Evolutionary conservation across 495 filamentous ascomycete species (phyloP).

Genomic region (Venustampulla echinocandica): DNA sequence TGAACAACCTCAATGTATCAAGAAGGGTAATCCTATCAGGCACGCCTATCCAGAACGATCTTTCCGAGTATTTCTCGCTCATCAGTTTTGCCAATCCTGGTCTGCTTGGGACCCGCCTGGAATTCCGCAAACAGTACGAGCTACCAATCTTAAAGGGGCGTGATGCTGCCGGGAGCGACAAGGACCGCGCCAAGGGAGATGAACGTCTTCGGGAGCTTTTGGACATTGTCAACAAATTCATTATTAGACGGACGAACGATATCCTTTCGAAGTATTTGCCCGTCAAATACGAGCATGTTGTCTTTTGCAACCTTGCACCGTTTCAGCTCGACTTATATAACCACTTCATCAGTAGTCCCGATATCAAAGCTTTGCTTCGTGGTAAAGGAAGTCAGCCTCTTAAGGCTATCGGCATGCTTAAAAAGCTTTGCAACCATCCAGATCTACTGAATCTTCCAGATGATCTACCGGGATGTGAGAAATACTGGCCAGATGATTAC

Average conservation of each 20-base stretch:
- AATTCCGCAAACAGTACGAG: slow-evolving; percentile 94
- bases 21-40: slow-evolving; percentile 92
- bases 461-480: slow-evolving; percentile 83
- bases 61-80: slow-evolving; percentile 94
- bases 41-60: slow-evolving; percentile 85
- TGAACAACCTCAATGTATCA: slow-evolving; percentile 84
- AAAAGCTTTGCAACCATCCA: slow-evolving; percentile 98
- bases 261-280: slow-evolving; percentile 97
- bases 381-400: slow-evolving; percentile 95
- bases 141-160: slow-evolving; percentile 86
- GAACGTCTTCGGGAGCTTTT: slow-evolving; percentile 76
- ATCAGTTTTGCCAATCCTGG: slow-evolving; percentile 96
- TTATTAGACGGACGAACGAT: slow-evolving; percentile 96
- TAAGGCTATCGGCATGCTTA: slow-evolving; percentile 91
- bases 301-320: slow-evolving; percentile 93
- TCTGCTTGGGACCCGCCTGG: slow-evolving; percentile 75
- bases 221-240: slow-evolving; percentile 89
- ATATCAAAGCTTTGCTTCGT: slow-evolving; percentile 83
- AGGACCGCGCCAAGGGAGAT: slow-evolving; percentile 75
- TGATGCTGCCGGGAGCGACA: slow-evolving; percentile 81
- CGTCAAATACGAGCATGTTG: slow-evolving; percentile 98
- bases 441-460: slow-evolving; percentile 78
- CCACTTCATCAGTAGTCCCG: slow-evolving; percentile 91
- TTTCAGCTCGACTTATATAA: slow-evolving; percentile 94
- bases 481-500: slow-evolving; percentile 79